phyloP scores from a whole-genome alignment of 2,329 filamentous ascomycete species.

The Colletotrichum australisinense region DNA sequence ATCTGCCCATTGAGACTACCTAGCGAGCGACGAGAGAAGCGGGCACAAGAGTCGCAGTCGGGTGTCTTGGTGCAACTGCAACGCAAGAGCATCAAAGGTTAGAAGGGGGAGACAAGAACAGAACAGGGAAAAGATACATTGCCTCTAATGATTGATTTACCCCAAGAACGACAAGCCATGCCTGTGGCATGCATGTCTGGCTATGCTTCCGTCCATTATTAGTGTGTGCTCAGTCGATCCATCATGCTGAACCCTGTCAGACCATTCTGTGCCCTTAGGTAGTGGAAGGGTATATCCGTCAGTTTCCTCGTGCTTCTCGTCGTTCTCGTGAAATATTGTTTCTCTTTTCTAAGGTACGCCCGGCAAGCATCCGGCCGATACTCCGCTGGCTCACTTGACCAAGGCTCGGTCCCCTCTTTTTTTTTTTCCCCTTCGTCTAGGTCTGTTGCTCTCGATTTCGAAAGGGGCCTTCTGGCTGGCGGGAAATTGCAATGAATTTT shows the following conservation, averaged over 20 bases:
- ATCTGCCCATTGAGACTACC: conserved; percentile 1
- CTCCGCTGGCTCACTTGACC: conserved; percentile 15
- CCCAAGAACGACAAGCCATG: not conserved
- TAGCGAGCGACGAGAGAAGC: not conserved
- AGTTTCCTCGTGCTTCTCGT: not conserved
- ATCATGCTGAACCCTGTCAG: not conserved
- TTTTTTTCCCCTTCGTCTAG: not conserved
- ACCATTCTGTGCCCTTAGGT: not conserved
- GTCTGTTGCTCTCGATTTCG: not conserved
- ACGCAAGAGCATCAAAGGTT: conserved; percentile 1
- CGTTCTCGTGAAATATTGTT: conserved; percentile 9
- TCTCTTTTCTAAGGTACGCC: not conserved
- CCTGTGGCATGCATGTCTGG: not conserved
- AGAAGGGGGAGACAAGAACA: not conserved
- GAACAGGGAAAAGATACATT: not conserved
- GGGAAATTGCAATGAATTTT: conserved; percentile 31
- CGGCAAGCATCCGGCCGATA: conserved; percentile 10
- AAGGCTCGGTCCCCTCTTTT: not conserved
- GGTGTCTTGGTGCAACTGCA: conserved; percentile 29
- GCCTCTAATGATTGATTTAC: not conserved
- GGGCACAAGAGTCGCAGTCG: conserved; percentile 23
- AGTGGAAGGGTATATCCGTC: not conserved
- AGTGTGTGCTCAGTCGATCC: no score
- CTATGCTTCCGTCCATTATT: no score
- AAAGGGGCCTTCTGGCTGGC: conserved; percentile 24